These are phyloP conservation scores for Chaetomium globosum DNA, from an alignment of 2,329 filamentous ascomycete species.

Conservation along the genomic window DNA sequence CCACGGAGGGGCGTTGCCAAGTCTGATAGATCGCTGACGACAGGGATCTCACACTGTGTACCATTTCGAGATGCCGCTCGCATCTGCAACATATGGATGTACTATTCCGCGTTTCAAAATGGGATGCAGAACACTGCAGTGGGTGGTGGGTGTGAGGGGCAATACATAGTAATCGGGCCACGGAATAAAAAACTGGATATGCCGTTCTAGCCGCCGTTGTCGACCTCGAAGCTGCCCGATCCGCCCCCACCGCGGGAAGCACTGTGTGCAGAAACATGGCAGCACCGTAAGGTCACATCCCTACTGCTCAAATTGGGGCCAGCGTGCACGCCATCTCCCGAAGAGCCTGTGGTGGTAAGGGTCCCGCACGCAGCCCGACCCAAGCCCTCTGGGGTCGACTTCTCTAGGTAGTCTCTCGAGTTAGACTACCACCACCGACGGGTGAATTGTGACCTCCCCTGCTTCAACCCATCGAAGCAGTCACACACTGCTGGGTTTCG, in stretches of 20 bases:
- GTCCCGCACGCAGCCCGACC: slow-evolving; percentile 15
- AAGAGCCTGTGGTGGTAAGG: background rate
- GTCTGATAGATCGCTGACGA: background rate
- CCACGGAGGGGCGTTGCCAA: slow-evolving; percentile 14
- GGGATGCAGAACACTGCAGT: background rate
- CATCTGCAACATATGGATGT: slow-evolving; percentile 14
- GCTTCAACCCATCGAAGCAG: background rate
- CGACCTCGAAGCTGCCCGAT: background rate
- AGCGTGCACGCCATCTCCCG: slow-evolving; percentile 17
- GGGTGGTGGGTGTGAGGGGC: background rate
- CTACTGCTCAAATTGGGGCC: slow-evolving; percentile 13
- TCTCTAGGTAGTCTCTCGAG: too few relatives aligned
- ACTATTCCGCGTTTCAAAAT: slow-evolving; percentile 18
- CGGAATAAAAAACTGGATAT: background rate
- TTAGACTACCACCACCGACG: background rate
- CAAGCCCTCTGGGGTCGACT: slow-evolving; percentile 8
- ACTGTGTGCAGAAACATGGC: slow-evolving; percentile 11
- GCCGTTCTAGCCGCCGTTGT: slow-evolving; percentile 7
- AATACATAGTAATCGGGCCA: background rate
- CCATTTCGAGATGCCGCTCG: background rate
- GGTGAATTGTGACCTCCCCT: background rate
- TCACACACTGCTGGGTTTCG: slow-evolving; percentile 3
- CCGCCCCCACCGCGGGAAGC: too few relatives aligned
- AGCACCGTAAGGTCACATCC: slow-evolving; percentile 4
- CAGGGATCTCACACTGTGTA: slow-evolving; percentile 9